Percentiles rank a stretch among this genome's conserved stretches.
These are phyloP conservation scores for Pichia cactophila DNA, from an alignment of 1,139 yeast genomes.

Conservation along the genomic window DNA sequence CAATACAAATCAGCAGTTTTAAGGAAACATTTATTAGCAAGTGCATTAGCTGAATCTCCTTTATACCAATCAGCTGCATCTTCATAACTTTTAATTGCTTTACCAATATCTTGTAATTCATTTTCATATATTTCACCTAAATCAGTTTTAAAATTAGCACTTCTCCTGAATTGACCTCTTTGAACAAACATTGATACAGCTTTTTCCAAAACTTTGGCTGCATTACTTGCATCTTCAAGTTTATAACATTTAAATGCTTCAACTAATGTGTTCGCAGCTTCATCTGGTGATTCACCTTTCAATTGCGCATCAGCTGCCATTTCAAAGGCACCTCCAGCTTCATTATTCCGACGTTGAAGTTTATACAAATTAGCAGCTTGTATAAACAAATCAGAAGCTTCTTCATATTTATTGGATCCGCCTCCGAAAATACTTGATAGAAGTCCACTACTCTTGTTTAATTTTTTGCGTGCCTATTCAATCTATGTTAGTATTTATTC, in stretches of 20 bases:
- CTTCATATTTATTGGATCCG: constrained; percentile 63
- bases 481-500: constrained; percentile 7
- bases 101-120: constrained; percentile 53
- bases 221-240: constrained; percentile 65
- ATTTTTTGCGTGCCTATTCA: constrained; percentile 56
- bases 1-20: constrained; percentile 90
- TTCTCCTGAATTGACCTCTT: constrained; percentile 92
- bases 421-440: constrained; percentile 62
- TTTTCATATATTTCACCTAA: constrained; percentile 80
- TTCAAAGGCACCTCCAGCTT: constrained; percentile 79
- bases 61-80: constrained; percentile 95
- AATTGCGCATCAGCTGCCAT: constrained; percentile 79
- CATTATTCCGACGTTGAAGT: constrained; percentile 53
- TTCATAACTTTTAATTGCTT: constrained; percentile 75
- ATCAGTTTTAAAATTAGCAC: constrained; percentile 90
- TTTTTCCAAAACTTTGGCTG: constrained; percentile 64
- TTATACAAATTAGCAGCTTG: constrained; percentile 90
- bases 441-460: constrained; percentile 68
- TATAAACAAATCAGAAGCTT: constrained; percentile 81
- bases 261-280: constrained; percentile 82
- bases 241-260: constrained; percentile 89
- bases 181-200: constrained; percentile 81
- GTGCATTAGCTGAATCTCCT: constrained; percentile 89
- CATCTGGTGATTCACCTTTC: constrained; percentile 74
- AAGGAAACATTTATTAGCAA: constrained; percentile 79